Evolutionary conservation across 352 stramenopile species (phyloP).

Genomic region (Phytophthora colocasiae): DNA sequence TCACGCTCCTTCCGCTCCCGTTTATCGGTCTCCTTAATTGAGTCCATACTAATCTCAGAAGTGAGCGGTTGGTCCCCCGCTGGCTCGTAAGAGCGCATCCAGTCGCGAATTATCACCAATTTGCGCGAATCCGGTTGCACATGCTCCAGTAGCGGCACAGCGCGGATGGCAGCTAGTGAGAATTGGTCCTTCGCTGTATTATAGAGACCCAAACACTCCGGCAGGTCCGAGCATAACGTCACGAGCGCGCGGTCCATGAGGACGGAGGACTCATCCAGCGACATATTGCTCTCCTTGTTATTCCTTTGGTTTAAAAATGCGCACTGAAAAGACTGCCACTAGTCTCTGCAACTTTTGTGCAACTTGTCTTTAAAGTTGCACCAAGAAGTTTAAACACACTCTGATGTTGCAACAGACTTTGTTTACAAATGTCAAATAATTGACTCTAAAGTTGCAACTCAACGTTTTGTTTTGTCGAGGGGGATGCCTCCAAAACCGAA

Average conservation of each 20-base stretch:
- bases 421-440: background rate
- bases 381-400: background rate
- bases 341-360: no score
- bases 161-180: constrained; percentile 60
- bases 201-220: constrained; percentile 81
- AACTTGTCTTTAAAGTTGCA: no score
- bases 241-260: constrained; percentile 82
- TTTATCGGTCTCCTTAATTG: constrained; percentile 51
- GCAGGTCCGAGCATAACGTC: constrained; percentile 77
- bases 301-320: no score
- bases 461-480: constrained; percentile 14
- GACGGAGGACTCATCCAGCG: constrained; percentile 71
- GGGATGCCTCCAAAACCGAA: constrained; percentile 27
- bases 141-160: constrained; percentile 61
- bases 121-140: constrained; percentile 67
- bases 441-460: constrained; percentile 21
- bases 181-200: constrained; percentile 79
- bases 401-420: constrained; percentile 3
- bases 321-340: no score
- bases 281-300: constrained; percentile 41
- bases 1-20: constrained; percentile 59
- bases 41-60: constrained; percentile 66
- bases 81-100: constrained; percentile 73
- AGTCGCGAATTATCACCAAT: constrained; percentile 70
- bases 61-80: constrained; percentile 58